Evolutionary conservation across 352 stramenopile genomes (phyloP).

Genomic region (Pythium dissimile): DNA sequence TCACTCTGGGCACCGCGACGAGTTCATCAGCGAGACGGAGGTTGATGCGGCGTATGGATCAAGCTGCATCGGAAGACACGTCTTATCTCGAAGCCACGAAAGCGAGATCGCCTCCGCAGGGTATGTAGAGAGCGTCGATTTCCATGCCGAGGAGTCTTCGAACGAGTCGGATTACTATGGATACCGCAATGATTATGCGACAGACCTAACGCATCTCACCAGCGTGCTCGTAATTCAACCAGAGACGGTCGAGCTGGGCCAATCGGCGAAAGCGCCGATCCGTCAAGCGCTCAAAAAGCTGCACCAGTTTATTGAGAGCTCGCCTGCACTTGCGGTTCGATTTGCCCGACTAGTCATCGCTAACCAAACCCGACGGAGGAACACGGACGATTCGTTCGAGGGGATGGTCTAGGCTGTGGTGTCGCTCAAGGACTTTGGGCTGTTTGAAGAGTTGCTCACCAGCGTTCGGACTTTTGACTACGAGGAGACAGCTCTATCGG

Average conservation of each 20-base stretch:
- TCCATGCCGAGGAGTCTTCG: no score
- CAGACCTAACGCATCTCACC: background rate
- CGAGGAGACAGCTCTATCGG: background rate
- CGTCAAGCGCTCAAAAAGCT: background rate
- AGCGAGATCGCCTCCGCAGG: background rate
- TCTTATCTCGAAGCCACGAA: background rate
- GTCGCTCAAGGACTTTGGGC: background rate
- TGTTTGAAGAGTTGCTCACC: background rate
- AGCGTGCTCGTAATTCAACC: background rate
- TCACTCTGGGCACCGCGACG: no score
- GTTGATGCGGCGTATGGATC: no score
- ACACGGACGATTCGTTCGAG: background rate
- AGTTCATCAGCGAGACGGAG: no score
- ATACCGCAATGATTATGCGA: background rate
- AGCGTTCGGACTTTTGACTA: no score
- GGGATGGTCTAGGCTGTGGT: background rate
- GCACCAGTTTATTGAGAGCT: background rate
- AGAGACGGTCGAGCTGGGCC: background rate
- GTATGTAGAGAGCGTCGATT: background rate
- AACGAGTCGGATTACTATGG: background rate
- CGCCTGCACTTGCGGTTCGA: background rate
- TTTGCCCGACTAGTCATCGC: background rate
- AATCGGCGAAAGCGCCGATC: background rate
- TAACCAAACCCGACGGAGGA: background rate
- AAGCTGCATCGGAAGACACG: background rate